Base-by-base conservation (phyloP, 179 eudicot genomes). In the Sideroxylon spinosum region DNA sequence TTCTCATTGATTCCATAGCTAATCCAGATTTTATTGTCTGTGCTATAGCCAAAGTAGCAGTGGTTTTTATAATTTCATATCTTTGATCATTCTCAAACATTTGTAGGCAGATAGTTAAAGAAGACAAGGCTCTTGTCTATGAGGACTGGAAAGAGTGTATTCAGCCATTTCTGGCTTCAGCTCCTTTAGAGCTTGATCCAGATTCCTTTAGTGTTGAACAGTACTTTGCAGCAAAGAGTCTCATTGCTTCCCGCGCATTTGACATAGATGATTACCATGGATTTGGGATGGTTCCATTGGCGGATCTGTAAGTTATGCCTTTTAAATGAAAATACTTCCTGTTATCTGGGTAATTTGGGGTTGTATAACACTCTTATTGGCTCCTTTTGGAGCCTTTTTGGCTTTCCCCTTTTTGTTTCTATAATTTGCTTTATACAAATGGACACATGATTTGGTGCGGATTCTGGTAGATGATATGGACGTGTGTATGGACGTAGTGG, bases 201-300 rank as follows among this genome's bases (percentile, higher is more conserved):
- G 84, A 64, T 60, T 87, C 81, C 84, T 93, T 95, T 76, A 79
- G 88, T 6, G 82, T 90, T 25, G 92, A 93, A 50, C 86, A 90
- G 67, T 95, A 93, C 79, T 84, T 95, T 56, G 93, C 97, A 77
- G 98, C 99, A 26, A 93, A 83, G 83, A 93, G 97, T 82, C 95
- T 95, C 61, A 86, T 95, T 74, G 89, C 99, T 56, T 95, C 99
- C 78, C 90, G 99, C 26, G 88, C 99, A 32, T 95, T 95, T 85
- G 81, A 89, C 76, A 89, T 95, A 49, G 99, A 95, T 86, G 98
- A 92, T 28, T 92, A 87, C 67, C 89, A 92, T 82, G 99, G 98
- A 69, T 80, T 25, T 71, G 99, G 98, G 63, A 92, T 95, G 99
- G 99, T 93, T 86, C 99, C 99, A 55, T 76, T 95, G 81, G 98